Percentiles rank a stretch among this genome's conserved stretches.
phyloP scores from a whole-genome alignment of 495 filamentous ascomycete genomes.

The Cercophora samala region DNA sequence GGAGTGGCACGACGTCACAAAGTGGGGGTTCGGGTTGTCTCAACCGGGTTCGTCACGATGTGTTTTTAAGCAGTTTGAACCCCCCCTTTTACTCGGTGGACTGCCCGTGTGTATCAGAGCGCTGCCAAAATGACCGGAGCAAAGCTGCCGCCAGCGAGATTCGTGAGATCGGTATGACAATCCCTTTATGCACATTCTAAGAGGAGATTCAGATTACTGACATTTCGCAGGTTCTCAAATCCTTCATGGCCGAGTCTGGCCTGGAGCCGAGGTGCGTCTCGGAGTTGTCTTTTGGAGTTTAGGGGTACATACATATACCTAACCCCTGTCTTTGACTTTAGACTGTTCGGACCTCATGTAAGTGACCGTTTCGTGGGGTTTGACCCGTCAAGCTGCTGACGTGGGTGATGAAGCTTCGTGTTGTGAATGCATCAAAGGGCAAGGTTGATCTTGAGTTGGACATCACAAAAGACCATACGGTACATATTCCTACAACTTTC shows the following conservation, averaged over 20 bases:
- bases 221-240: conserved; percentile 64
- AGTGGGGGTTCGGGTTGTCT: conserved; percentile 18
- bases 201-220: not conserved
- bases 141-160: conserved; percentile 36
- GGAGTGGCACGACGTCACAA: conserved; percentile 14
- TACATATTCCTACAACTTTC: conserved; percentile 34
- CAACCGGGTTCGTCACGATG: not conserved
- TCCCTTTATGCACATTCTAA: not conserved
- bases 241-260: conserved; percentile 79
- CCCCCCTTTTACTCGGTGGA: not conserved
- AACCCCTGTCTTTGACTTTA: conserved; percentile 18
- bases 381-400: not conserved
- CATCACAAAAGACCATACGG: conserved; percentile 84
- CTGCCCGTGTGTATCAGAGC: not conserved
- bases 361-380: conserved; percentile 2
- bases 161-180: conserved; percentile 40
- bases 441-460: conserved; percentile 83
- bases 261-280: conserved; percentile 74
- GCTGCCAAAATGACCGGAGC: conserved; percentile 24
- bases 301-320: not conserved
- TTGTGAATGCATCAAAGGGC: conserved; percentile 73
- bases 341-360: conserved; percentile 45
- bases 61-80: not conserved
- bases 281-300: not conserved
- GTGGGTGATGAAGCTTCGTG: conserved; percentile 55